These are phyloP conservation scores for Arctium minus DNA, from an alignment of 129 eudicot species.

Conservation along the genomic window DNA sequence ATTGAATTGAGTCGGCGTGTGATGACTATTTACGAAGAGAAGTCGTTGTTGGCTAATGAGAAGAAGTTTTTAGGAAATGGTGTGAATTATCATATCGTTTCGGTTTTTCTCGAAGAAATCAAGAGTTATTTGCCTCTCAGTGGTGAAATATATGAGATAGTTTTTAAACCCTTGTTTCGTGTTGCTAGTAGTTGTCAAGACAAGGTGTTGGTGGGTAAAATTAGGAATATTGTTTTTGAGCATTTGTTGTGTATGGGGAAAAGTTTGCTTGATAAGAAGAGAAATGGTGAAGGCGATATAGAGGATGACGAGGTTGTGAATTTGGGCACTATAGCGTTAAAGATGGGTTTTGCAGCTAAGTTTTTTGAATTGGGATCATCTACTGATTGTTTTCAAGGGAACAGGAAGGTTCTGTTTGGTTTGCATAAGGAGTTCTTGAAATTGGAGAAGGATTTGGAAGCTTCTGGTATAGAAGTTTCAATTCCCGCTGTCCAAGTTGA, in stretches of 20 bases:
- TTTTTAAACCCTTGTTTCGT: conserved; percentile 42
- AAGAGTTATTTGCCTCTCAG: conserved; percentile 55
- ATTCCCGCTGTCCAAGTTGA: conserved; percentile 33
- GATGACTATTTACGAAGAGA: conserved; percentile 44
- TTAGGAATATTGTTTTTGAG: conserved; percentile 65
- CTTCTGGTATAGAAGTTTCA: conserved; percentile 47
- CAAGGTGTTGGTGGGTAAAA: conserved; percentile 67
- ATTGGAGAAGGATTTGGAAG: conserved; percentile 70
- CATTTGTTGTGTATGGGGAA: conserved; percentile 54
- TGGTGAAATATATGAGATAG: conserved; percentile 37
- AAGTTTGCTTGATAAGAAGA: conserved; percentile 53
- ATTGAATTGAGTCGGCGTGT: conserved; percentile 36
- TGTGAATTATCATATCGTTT: conserved; percentile 72
- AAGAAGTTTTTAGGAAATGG: conserved; percentile 61
- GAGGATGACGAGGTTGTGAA: conserved; percentile 36
- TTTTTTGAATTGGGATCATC: conserved; percentile 65
- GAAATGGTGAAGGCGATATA: conserved; percentile 30
- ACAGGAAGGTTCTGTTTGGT: conserved; percentile 74
- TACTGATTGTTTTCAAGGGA: conserved; percentile 78
- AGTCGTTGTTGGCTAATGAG: conserved; percentile 50
- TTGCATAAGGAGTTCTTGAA: conserved; percentile 68
- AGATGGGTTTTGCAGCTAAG: conserved; percentile 52
- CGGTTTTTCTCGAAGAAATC: conserved; percentile 73
- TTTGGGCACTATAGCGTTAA: conserved; percentile 53
- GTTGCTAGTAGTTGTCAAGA: conserved; percentile 42